A percentile compares a stretch with the other conserved stretches of the same genome.
Conservation (phyloP, 306 rosid genomes). For the Inga laurina region DNA sequence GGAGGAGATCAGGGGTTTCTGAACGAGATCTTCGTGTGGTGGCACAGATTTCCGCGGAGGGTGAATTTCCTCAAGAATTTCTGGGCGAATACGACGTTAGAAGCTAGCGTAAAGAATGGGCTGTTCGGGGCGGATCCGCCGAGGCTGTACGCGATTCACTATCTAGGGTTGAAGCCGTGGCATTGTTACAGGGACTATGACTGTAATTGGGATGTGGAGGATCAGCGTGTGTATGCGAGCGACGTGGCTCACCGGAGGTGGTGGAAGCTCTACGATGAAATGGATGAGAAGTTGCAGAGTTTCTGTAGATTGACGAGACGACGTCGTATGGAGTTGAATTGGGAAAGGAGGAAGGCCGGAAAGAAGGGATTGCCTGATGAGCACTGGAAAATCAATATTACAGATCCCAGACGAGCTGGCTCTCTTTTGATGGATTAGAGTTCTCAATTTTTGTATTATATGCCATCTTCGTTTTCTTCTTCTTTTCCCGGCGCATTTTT, state of each 20-base stretch:
- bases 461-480: neutral
- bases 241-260: conserved; percentile 85
- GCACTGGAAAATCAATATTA: conserved; percentile 80
- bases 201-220: conserved; percentile 76
- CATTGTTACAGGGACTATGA: conserved; percentile 89
- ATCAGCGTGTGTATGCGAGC: conserved; percentile 79
- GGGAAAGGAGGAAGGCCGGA: conserved; percentile 69
- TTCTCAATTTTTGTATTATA: neutral
- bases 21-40: conserved; percentile 95
- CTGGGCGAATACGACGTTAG: conserved; percentile 78
- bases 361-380: conserved; percentile 45
- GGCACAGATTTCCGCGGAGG: conserved; percentile 93
- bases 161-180: conserved; percentile 90
- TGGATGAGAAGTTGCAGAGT: conserved; percentile 56
- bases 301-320: conserved; percentile 63
- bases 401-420: conserved; percentile 73
- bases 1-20: conserved; percentile 96
- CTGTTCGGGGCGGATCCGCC: conserved; percentile 81
- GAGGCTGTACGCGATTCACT: conserved; percentile 70
- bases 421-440: conserved; percentile 50
- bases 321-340: conserved; percentile 69
- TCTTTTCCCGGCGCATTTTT: neutral
- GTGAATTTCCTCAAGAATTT: conserved; percentile 84
- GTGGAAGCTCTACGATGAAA: conserved; percentile 76
- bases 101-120: conserved; percentile 58